A percentile compares a stretch with the other conserved stretches of the same genome.
Conservation (phyloP, 441 rosid genomes). For the Capsella rubella region DNA sequence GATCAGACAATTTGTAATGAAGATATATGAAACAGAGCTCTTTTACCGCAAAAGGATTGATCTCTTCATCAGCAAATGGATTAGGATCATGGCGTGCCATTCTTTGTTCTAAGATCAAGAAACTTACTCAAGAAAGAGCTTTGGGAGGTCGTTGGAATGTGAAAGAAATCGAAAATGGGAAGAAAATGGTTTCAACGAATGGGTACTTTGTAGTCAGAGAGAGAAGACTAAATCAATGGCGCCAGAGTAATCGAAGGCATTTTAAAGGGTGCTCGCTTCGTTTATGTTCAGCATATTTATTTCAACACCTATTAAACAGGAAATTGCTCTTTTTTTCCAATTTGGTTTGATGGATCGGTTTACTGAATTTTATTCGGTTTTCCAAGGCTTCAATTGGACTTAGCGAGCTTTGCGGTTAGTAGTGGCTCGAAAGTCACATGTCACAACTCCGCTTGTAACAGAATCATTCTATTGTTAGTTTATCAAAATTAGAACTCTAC, state of each 20-base stretch:
- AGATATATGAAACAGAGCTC: conserved; percentile 26
- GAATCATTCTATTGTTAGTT: conserved; percentile 21
- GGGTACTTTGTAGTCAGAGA: conserved; percentile 41
- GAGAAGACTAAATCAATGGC: conserved; percentile 31
- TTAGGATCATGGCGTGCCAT: conserved; percentile 84
- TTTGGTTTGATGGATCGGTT: conserved; percentile 18
- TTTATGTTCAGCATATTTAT: conserved; percentile 16
- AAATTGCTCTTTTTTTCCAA: background rate
- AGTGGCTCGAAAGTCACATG: conserved; percentile 21
- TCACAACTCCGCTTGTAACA: conserved; percentile 39
- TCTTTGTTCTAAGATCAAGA: conserved; percentile 25
- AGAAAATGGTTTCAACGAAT: conserved; percentile 35
- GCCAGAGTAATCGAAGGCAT: conserved; percentile 43
- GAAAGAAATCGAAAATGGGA: conserved; percentile 32
- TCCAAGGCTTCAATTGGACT: background rate
- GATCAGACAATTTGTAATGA: background rate
- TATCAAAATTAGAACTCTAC: conserved; percentile 14
- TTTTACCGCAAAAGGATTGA: conserved; percentile 91
- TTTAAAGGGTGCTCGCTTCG: conserved; percentile 39
- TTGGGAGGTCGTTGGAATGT: conserved; percentile 41
- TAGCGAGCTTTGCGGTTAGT: conserved; percentile 33
- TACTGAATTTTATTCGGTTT: background rate
- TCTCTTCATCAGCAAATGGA: conserved; percentile 88
- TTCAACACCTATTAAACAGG: conserved; percentile 24
- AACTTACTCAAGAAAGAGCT: conserved; percentile 30